A percentile compares a stretch with the other conserved stretches of the same genome.
Evolutionary conservation across 2,329 filamentous ascomycete genomes (phyloP).

Genomic region (Penicillium sp.): DNA sequence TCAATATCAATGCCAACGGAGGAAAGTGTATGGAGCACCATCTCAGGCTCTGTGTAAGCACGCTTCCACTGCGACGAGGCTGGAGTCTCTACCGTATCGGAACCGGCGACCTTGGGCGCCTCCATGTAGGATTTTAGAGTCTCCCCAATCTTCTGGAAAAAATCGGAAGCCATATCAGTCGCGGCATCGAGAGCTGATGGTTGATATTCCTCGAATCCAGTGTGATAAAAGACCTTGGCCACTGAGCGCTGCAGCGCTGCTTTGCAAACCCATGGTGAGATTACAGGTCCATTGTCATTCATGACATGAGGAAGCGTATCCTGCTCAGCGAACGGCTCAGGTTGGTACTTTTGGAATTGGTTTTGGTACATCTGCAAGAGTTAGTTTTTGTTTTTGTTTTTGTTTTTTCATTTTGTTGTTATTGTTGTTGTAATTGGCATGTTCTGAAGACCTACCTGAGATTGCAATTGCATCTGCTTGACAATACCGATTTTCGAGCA

Average conservation of each 20-base stretch:
- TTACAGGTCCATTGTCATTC: slow-evolving; percentile 84
- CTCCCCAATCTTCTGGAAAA: slow-evolving; percentile 80
- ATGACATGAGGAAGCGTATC: slow-evolving; percentile 90
- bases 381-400: slow-evolving; percentile 13
- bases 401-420: background rate
- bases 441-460: slow-evolving; percentile 67
- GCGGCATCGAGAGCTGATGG: slow-evolving; percentile 89
- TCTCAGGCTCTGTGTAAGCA: slow-evolving; percentile 81
- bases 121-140: slow-evolving; percentile 85
- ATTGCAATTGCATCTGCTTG: slow-evolving; percentile 99
- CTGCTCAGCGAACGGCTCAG: slow-evolving; percentile 82
- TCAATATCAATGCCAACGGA: slow-evolving; percentile 85
- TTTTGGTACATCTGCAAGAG: slow-evolving; percentile 82
- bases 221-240: slow-evolving; percentile 93
- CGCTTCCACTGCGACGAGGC: slow-evolving; percentile 59
- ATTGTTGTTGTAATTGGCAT: background rate
- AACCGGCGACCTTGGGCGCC: slow-evolving; percentile 72
- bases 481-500: slow-evolving; percentile 97
- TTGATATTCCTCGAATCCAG: slow-evolving; percentile 96
- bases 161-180: slow-evolving; percentile 87
- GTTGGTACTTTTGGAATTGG: slow-evolving; percentile 96
- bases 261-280: slow-evolving; percentile 81
- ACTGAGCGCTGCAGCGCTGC: slow-evolving; percentile 87
- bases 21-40: slow-evolving; percentile 81
- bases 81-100: slow-evolving; percentile 49